Evolutionary conservation across 768 basidiomycete genomes (phyloP).

Genomic region (Hypholoma sublateritium): DNA sequence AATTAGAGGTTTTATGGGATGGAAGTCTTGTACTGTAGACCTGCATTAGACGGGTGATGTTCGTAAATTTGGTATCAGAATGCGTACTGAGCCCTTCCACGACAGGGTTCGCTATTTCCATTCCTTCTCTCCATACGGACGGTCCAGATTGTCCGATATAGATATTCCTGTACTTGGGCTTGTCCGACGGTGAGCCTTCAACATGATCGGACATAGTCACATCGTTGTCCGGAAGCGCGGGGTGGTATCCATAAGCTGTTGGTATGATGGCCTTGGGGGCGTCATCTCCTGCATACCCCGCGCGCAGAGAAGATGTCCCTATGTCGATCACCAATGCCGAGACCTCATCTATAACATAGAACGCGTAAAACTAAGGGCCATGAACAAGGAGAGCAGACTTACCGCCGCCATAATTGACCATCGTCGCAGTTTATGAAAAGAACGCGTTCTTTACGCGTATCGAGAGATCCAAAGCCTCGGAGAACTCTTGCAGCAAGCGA

Average conservation of each 20-base stretch:
- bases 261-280: conserved; percentile 91
- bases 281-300: conserved; percentile 98
- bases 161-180: conserved; percentile 54
- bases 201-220: conserved; percentile 50
- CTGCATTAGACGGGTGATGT: not conserved
- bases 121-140: conserved; percentile 85
- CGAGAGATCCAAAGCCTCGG: not conserved
- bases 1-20: conserved; percentile 68
- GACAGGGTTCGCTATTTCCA: conserved; percentile 86
- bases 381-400: conserved; percentile 23
- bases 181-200: conserved; percentile 34
- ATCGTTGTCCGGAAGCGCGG: conserved; percentile 44
- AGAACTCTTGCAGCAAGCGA: not conserved
- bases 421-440: conserved; percentile 24
- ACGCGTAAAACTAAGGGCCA: conserved; percentile 11
- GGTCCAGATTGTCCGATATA: conserved; percentile 88
- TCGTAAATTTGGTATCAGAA: not conserved
- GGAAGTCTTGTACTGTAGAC: conserved; percentile 69
- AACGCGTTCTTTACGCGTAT: conserved; percentile 1
- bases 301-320: conserved; percentile 85
- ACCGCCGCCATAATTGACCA: conserved; percentile 92
- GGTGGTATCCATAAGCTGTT: conserved; percentile 81
- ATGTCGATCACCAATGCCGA: conserved; percentile 95
- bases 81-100: conserved; percentile 79
- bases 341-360: conserved; percentile 77